Evolutionary conservation across 2,329 filamentous ascomycete species (phyloP).

Genomic region (Fonsecaea multimorphosa): DNA sequence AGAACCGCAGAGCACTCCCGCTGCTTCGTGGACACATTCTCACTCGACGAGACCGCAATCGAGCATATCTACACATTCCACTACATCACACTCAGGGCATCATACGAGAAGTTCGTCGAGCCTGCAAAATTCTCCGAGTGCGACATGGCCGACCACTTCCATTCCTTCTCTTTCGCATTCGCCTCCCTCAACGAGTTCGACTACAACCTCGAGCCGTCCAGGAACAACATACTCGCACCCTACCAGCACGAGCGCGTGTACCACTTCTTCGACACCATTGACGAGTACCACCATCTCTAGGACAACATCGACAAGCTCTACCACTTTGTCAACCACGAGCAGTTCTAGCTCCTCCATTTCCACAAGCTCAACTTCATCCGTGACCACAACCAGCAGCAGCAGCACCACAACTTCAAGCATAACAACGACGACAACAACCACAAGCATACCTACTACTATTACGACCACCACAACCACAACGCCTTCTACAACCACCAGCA

Average conservation of each 20-base stretch:
- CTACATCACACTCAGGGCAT: background rate
- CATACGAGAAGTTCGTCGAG: background rate
- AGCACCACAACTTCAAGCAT: background rate
- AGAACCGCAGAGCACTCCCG: background rate
- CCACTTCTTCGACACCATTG: no score
- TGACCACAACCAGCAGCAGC: background rate
- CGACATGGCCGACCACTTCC: background rate
- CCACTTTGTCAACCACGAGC: constrained; percentile 1
- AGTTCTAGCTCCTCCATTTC: background rate
- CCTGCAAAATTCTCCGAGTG: background rate
- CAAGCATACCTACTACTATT: background rate
- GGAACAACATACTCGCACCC: background rate
- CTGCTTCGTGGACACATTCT: background rate
- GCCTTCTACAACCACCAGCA: background rate
- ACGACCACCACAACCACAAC: background rate
- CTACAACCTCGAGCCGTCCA: background rate
- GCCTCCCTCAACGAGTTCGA: background rate
- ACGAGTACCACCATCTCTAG: background rate
- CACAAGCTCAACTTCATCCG: background rate
- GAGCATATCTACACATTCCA: background rate
- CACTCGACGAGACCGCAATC: background rate
- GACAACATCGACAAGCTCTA: background rate
- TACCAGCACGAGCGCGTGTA: background rate
- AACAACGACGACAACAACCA: background rate
- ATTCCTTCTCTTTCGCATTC: no score